Evolutionary conservation across 768 basidiomycete genomes (phyloP), one percentile per base, ranked within the genome.

Genomic region (Psilocybe azurescens): DNA sequence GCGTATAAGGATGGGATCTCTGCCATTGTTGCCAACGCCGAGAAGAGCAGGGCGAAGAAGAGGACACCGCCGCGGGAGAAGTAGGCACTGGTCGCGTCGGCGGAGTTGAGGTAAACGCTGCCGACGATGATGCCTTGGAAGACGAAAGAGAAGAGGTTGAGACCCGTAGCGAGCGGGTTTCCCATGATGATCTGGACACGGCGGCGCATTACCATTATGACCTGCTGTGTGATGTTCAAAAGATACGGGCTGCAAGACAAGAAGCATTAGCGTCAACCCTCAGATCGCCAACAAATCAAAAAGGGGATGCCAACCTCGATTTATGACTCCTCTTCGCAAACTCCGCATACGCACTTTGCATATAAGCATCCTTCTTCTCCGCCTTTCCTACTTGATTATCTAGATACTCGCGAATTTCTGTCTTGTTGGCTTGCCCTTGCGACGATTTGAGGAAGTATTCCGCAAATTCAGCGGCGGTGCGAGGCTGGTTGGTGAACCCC

Each of bases 51-150:
- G 1, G 88, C 72, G 56, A 93, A 91, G 82, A 90, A 93, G 18
- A 94, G 77, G 24, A 89, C 80, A 75, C 91, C 88, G 44, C 90
- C 91, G 18, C 92, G 84, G n/a, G 89, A 87, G 79, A 90, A 93
- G 70, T 84, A 89, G 10, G 84, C 86, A 13, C 78, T 72, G 0
- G 91, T 90, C 8, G 77, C 75, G 14, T 84, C 76, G 0, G 83
- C 78, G 36, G 87, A 74, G 8, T 81, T 77, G 60, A 86, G 78
- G 79, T 90, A 94, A 30, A 90, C 82, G 0, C 85, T 86, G 29
- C 90, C 90, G 54, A 89, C 80, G 65, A 83, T 80, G 7, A 81
- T 59, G 29, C 74, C 77, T 65, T 83, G 81, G 64, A 87, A 76
- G 32, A 86, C 66, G 70, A 86, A 88, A 9, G 82, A 77, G 44